phyloP scores from a whole-genome alignment of 805 yeast species.

The Huiozyma naganishii region DNA sequence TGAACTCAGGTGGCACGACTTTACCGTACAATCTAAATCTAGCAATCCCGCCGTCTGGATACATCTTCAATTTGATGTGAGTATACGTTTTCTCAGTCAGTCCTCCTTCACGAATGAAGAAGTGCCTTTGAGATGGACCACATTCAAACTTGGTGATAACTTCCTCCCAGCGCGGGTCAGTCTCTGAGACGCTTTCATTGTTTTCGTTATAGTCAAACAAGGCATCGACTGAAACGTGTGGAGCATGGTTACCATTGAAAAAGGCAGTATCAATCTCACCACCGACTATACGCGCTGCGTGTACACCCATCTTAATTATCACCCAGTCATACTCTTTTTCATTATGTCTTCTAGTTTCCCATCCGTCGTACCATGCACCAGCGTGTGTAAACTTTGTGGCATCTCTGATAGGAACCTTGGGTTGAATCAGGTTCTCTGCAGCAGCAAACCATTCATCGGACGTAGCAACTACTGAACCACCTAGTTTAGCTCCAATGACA shows the following conservation, averaged over 20 bases:
- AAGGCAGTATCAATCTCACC: conserved; percentile 89
- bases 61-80: conserved; percentile 79
- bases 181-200: conserved; percentile 19
- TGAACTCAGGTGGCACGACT: conserved; percentile 46
- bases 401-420: conserved; percentile 71
- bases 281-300: conserved; percentile 62
- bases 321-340: conserved; percentile 81
- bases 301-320: conserved; percentile 70
- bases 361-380: conserved; percentile 98
- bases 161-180: conserved; percentile 50
- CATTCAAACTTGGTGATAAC: conserved; percentile 66
- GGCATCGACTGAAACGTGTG: conserved; percentile 78
- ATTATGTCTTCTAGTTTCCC: conserved; percentile 97
- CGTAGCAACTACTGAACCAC: conserved; percentile 57
- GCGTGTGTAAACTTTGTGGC: conserved; percentile 67
- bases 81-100: conserved; percentile 58
- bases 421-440: conserved; percentile 76
- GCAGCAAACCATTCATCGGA: conserved; percentile 96
- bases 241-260: conserved; percentile 94
- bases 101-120: conserved; percentile 48
- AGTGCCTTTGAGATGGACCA: conserved; percentile 83
- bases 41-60: conserved; percentile 97
- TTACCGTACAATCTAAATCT: conserved; percentile 83
- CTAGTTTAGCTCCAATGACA: conserved; percentile 75
- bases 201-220: conserved; percentile 31